Percentiles rank a stretch among this genome's conserved stretches.
These are phyloP conservation scores for Delonix regia DNA, from an alignment of 306 rosid species.

Conservation along the genomic window DNA sequence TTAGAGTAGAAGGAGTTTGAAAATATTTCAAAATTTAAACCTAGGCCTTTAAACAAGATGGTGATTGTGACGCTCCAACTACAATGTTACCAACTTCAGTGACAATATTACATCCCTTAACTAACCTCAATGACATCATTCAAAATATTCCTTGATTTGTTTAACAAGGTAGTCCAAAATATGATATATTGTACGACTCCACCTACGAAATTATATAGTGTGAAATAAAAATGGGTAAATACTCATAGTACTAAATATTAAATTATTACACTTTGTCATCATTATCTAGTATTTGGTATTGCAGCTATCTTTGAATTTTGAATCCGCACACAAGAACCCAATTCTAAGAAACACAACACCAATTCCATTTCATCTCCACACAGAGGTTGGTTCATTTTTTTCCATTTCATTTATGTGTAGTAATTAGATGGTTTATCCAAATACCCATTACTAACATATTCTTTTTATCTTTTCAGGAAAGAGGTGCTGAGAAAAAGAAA, in stretches of 20 bases:
- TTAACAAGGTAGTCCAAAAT: constrained; percentile 78
- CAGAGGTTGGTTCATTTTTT: constrained; percentile 86
- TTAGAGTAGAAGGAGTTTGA: constrained; percentile 86
- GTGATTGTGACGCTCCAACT: constrained; percentile 42
- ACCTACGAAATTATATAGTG: background rate
- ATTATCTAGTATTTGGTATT: constrained; percentile 10
- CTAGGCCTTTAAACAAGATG: constrained; percentile 91
- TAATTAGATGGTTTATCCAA: constrained; percentile 4
- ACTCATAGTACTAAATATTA: constrained; percentile 1
- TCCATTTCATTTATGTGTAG: constrained; percentile 1
- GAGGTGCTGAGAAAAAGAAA: constrained; percentile 89
- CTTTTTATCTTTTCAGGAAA: constrained; percentile 64
- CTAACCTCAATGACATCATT: constrained; percentile 22
- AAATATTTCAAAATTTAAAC: constrained; percentile 82
- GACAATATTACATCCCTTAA: constrained; percentile 3
- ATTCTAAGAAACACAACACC: constrained; percentile 78
- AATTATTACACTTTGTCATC: background rate
- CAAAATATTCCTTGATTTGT: constrained; percentile 50
- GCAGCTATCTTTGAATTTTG: constrained; percentile 83
- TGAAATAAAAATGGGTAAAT: background rate
- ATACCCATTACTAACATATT: constrained; percentile 2
- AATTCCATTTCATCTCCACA: constrained; percentile 85
- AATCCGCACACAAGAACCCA: constrained; percentile 47
- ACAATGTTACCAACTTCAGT: constrained; percentile 15
- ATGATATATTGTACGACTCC: too few relatives aligned